These are phyloP conservation scores for Diaporthe citrichinensis DNA, from an alignment of 2,329 filamentous ascomycete species.

Conservation along the genomic window DNA sequence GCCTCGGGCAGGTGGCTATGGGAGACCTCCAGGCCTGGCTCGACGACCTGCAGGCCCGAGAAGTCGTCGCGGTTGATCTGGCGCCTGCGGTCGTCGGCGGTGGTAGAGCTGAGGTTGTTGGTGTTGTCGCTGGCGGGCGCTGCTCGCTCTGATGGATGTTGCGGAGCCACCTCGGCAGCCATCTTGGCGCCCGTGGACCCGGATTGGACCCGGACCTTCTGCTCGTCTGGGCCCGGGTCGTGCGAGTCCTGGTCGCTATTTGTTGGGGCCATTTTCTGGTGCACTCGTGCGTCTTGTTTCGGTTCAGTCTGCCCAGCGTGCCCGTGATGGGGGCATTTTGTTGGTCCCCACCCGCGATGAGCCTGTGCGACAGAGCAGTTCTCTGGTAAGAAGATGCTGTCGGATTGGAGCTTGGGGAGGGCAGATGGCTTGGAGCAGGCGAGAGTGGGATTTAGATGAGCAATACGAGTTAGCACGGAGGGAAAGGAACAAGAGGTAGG, in stretches of 20 bases:
- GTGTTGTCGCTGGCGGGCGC: not conserved
- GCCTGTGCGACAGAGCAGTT: not conserved
- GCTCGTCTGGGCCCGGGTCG: slow-evolving; percentile 15
- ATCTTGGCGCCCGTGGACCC: slow-evolving; percentile 30
- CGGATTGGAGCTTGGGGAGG: not conserved
- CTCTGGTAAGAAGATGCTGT: not conserved
- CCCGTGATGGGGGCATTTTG: slow-evolving; percentile 6
- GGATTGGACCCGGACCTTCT: slow-evolving; percentile 29
- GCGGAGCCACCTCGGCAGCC: not conserved
- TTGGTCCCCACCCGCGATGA: slow-evolving; percentile 18
- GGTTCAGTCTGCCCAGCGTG: not conserved
- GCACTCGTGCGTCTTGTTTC: not conserved
- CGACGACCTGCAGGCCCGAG: slow-evolving; percentile 40
- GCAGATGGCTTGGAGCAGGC: not conserved
- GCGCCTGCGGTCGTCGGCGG: not conserved
- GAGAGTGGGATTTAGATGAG: slow-evolving; percentile 7
- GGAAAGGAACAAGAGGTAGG: not conserved
- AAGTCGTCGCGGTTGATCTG: slow-evolving; percentile 27
- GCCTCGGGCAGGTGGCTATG: slow-evolving; percentile 31
- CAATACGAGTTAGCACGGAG: not conserved
- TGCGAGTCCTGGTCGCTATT: not conserved
- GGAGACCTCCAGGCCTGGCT: slow-evolving; percentile 42
- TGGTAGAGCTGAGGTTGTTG: not conserved
- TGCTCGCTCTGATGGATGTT: not conserved
- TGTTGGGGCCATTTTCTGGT: not conserved